Evolutionary conservation across 805 yeast species (phyloP), one percentile per base, ranked within the genome.

Genomic region (Pichia exigua): DNA sequence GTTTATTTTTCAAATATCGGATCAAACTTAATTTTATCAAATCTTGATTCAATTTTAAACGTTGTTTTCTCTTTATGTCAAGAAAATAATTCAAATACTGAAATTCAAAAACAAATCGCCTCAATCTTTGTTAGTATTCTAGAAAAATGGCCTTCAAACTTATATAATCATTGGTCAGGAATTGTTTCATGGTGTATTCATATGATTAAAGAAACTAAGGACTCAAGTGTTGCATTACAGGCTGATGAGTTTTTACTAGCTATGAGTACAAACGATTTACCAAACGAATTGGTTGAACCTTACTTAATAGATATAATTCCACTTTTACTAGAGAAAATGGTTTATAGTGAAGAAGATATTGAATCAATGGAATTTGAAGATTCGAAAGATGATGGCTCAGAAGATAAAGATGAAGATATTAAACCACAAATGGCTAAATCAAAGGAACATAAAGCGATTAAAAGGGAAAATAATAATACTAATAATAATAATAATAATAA

Each of bases 201-300:
- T 68, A 78, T 90, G 53, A 81, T 92, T 70, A 76, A 77, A 51
- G 78, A 76, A 53, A 55, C 61, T 20, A 43, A 28, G 13, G 83
- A 83, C 55, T 91, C 86, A 58, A 83, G 77, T 50, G 95, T 89
- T 32, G 85, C 96, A 0, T 72, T 91, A 51, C 97, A 91, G 65
- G 97, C 96, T 3, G 89, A 97, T 65, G 98, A 94, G 69, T 90
- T 94, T 60, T 70, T 94, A 53, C 76, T 92, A 44, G 81, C 87
- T 1, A 73, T 92, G 50, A 79, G 91, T 0, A 83, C 89, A 2
- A 74, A 81, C 38, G 75, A 74, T 30, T 70, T 82, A 3, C 82
- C 87, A 10, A 72, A 68, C n/a, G 75, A 76, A 22, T 64, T 79
- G 4, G 73, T 89, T 51, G 68, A 69, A 51, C 83, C 85, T 1